Base-by-base conservation (phyloP, 208 protist species). In the Phytomonas francai region DNA sequence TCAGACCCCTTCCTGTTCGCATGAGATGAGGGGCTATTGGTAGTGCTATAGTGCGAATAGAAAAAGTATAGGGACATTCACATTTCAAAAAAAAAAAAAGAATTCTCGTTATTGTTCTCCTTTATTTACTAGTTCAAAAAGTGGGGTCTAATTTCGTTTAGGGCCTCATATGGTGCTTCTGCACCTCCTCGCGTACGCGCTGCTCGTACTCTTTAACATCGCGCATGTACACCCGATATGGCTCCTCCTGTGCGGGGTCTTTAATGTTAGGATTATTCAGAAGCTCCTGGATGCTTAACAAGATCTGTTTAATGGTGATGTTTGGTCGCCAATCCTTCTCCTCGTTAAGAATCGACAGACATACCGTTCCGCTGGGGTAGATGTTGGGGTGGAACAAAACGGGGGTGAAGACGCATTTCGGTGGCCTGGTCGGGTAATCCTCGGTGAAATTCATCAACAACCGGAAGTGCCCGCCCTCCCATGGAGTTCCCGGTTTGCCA, bases 311-410 rank as follows among this genome's bases (percentile, higher is more conserved):
- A 29, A 99, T 85, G 2, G 96, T 99, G 30, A 99, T 97, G 33
- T 90, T 94, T 27, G 98, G 98, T 68, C 97, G 93, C 98, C 98
- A 99, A 71, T 98, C 97, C 74, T 99, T 98, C 59, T 99, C 97
- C 70, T 99, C 98, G 71, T 99, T 99, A 1, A 99, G 72, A 63
- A 99, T 97, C n/a, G 89, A 98, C 4, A 99, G 77, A 83, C 98
- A 99, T 22, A 99, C 97, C 7, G 97, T 99, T 28, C 98, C 98
- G 56, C 93, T 98, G 0, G 97, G 98, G 74, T 98, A 99, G 5
- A 99, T 84, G 77, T 99, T 99, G 22, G 98, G 98, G 81, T 99
- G 98, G 77, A 99, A 99, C 19, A 99, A 84, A 8, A 97, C 88
- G 29, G 95, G 95, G 3, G 72, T 81, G 67, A 99, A 99, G 80